A percentile compares a stretch with the other conserved stretches of the same genome.
Evolutionary conservation across 2,329 filamentous ascomycete species (phyloP).

Genomic region (Nothomitra cinnamomea): DNA sequence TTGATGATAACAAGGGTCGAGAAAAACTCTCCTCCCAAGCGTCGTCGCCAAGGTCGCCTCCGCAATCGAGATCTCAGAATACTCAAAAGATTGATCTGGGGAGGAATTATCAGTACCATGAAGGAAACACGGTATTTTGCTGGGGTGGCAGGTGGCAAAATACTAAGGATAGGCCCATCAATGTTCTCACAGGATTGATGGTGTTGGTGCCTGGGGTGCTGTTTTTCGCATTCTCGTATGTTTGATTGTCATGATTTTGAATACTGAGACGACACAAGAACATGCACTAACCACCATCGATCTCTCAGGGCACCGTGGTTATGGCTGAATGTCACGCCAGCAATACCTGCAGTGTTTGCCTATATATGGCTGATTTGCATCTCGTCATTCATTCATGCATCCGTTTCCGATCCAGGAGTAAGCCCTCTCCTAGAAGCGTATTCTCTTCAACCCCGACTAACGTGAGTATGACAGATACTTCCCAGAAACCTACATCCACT

Average conservation of each 20-base stretch:
- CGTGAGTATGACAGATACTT: constrained; percentile 49
- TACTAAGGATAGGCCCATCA: constrained; percentile 71
- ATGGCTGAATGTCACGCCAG: constrained; percentile 74
- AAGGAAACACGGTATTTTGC: constrained; percentile 84
- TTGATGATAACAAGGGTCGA: constrained; percentile 30
- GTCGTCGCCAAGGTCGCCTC: constrained; percentile 44
- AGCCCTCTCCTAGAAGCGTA: constrained; percentile 20
- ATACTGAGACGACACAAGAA: constrained; percentile 6
- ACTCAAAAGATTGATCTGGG: constrained; percentile 31
- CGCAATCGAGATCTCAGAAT: constrained; percentile 21
- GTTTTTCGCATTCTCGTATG: constrained; percentile 68
- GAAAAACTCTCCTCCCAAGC: constrained; percentile 72
- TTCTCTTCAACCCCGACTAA: constrained; percentile 3
- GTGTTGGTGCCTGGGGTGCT: constrained; percentile 63
- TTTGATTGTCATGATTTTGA: constrained; percentile 11
- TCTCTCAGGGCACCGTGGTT: constrained; percentile 52
- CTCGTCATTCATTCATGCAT: constrained; percentile 88
- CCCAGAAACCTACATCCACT: constrained; percentile 84
- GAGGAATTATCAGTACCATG: constrained; percentile 81
- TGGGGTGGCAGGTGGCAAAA: constrained; percentile 77
- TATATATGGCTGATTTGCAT: constrained; percentile 85
- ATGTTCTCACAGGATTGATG: constrained; percentile 67
- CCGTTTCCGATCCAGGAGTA: constrained; percentile 81
- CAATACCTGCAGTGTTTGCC: constrained; percentile 74
- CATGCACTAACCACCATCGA: neutral